These are phyloP conservation scores for Penicillium sp. DNA, from an alignment of 2,329 filamentous ascomycete genomes.

Conservation along the genomic window DNA sequence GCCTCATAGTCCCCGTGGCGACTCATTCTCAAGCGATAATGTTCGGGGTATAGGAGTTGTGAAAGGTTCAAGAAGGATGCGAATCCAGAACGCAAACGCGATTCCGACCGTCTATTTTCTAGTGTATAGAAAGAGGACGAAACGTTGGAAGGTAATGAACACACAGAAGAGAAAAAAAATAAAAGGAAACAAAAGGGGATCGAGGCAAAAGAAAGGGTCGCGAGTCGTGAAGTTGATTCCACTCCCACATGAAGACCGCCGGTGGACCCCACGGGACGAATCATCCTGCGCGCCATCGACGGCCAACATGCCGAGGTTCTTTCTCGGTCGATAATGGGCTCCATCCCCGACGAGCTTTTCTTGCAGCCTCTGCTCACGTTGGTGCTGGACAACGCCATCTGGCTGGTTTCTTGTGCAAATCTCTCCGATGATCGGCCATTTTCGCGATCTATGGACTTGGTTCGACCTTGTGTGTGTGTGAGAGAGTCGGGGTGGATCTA, in stretches of 20 bases:
- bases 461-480: background rate
- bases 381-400: background rate
- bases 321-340: conserved; percentile 9
- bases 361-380: background rate
- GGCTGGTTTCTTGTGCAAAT: conserved; percentile 1
- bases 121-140: background rate
- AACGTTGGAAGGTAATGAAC: conserved; percentile 7
- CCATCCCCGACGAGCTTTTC: background rate
- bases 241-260: conserved; percentile 33
- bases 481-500: background rate
- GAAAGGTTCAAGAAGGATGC: background rate
- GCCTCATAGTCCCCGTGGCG: conserved; percentile 45
- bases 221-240: conserved; percentile 20
- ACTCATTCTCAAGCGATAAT: conserved; percentile 40
- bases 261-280: conserved; percentile 36
- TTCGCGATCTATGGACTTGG: background rate
- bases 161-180: background rate
- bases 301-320: conserved; percentile 35
- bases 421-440: conserved; percentile 13
- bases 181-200: conserved; percentile 5
- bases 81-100: conserved; percentile 10
- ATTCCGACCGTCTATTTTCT: background rate
- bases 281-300: conserved; percentile 23
- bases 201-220: conserved; percentile 12
- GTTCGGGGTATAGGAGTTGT: conserved; percentile 13